Percentiles rank a stretch among this genome's conserved stretches.
phyloP scores from a whole-genome alignment of 2,329 filamentous ascomycete species.

The Paracoccidioides lutzii region DNA sequence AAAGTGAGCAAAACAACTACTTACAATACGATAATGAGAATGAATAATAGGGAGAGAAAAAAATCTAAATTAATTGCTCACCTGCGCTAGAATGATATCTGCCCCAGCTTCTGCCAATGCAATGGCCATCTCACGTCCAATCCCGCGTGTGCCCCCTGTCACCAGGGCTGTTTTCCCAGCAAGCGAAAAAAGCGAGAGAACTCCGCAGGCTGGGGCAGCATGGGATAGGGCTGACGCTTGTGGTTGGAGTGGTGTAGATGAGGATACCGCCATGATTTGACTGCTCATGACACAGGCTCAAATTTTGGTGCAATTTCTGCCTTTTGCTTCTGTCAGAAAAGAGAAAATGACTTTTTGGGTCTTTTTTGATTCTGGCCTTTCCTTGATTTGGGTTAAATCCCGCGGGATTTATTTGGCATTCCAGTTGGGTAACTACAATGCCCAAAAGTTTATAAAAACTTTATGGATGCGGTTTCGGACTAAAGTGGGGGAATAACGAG shows the following conservation, averaged over 20 bases:
- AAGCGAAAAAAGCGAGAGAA: conserved; percentile 25
- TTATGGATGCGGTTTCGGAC: no score
- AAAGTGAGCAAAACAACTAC: not conserved
- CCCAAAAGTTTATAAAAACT: no score
- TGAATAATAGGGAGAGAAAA: not conserved
- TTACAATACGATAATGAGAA: not conserved
- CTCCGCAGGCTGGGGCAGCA: not conserved
- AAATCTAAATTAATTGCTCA: conserved; percentile 8
- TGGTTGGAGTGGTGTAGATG: not conserved
- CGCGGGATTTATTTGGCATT: no score
- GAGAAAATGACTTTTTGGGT: no score
- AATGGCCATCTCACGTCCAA: conserved; percentile 35
- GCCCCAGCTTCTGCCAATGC: conserved; percentile 36
- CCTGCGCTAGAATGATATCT: conserved; percentile 33
- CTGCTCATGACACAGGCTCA: no score
- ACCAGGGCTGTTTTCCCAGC: conserved; percentile 33
- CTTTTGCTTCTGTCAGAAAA: no score
- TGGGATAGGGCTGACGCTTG: not conserved
- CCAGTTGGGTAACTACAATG: no score
- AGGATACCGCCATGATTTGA: not conserved
- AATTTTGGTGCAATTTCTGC: no score
- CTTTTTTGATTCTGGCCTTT: no score
- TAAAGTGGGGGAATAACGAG: no score
- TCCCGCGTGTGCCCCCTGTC: conserved; percentile 37
- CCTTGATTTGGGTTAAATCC: no score